These are phyloP conservation scores for Akanthomyces muscarius DNA, from an alignment of 2,329 filamentous ascomycete genomes.

Conservation along the genomic window DNA sequence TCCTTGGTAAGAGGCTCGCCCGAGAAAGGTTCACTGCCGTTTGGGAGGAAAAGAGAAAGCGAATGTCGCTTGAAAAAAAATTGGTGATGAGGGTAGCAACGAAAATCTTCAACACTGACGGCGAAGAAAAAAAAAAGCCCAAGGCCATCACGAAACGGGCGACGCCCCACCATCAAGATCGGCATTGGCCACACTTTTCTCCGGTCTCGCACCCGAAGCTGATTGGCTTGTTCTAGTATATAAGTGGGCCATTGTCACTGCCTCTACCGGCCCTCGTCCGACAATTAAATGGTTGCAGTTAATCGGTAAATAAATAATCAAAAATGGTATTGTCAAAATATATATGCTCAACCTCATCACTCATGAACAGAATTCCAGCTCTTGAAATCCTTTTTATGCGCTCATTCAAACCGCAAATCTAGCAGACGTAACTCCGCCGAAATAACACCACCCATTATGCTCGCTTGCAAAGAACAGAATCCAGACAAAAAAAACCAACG, in stretches of 20 bases:
- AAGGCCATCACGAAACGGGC: conserved; percentile 1
- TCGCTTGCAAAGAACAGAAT: conserved; percentile 1
- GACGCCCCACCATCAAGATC: not conserved
- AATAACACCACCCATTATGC: not conserved
- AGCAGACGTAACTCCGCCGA: not conserved
- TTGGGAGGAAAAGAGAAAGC: conserved; percentile 18
- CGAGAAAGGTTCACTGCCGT: conserved; percentile 55
- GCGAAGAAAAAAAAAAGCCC: conserved; percentile 17
- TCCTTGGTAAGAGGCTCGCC: conserved; percentile 28
- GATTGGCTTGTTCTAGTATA: not conserved
- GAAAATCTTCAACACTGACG: not conserved
- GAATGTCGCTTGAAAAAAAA: conserved; percentile 11
- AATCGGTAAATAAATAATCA: not conserved
- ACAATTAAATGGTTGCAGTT: too few relatives aligned
- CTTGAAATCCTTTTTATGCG: conserved; percentile 6
- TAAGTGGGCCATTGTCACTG: not conserved
- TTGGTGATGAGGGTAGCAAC: conserved; percentile 15
- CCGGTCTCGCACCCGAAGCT: not conserved
- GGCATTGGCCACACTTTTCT: conserved; percentile 12
- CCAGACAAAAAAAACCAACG: not conserved
- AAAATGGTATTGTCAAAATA: conserved; percentile 3
- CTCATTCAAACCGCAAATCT: not conserved
- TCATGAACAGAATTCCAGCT: not conserved
- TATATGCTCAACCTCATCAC: conserved; percentile 11
- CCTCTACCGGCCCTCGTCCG: not conserved